Evolutionary conservation across 1,139 yeast genomes (phyloP).

Genomic region (Yamadazyma triangularis): DNA sequence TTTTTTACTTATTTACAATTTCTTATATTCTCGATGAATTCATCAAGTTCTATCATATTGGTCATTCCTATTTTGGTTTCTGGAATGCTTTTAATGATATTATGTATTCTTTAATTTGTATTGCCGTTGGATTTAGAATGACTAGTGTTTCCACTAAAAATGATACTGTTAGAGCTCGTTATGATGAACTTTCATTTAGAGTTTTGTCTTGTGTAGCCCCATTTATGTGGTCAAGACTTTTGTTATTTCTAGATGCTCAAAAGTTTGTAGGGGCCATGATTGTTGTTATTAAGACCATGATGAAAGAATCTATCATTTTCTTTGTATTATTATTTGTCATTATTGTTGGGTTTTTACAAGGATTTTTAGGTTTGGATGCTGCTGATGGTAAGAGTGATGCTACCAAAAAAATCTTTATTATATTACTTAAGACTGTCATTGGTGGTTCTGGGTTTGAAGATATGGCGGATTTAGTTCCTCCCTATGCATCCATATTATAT

Average conservation of each 20-base stretch:
- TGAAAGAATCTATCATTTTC: slow-evolving; percentile 79
- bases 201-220: slow-evolving; percentile 81
- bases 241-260: slow-evolving; percentile 73
- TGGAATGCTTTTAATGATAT: slow-evolving; percentile 77
- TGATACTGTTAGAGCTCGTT: slow-evolving; percentile 28
- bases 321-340: slow-evolving; percentile 70
- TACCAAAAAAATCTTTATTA: slow-evolving; percentile 57
- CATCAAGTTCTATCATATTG: slow-evolving; percentile 71
- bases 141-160: slow-evolving; percentile 35
- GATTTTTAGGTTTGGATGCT: slow-evolving; percentile 80
- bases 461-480: slow-evolving; percentile 71
- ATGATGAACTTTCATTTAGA: slow-evolving; percentile 67
- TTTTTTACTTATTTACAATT: slow-evolving; percentile 62
- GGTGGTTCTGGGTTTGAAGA: slow-evolving; percentile 71
- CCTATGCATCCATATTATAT: slow-evolving; percentile 74
- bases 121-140: slow-evolving; percentile 55
- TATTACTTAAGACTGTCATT: slow-evolving; percentile 65
- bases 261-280: slow-evolving; percentile 86
- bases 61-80: slow-evolving; percentile 65
- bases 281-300: slow-evolving; percentile 78
- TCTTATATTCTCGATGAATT: slow-evolving; percentile 68
- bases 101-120: slow-evolving; percentile 52
- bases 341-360: slow-evolving; percentile 78
- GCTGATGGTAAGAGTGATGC: slow-evolving; percentile 83
- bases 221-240: slow-evolving; percentile 76